Percentiles rank a stretch among this genome's conserved stretches.
These are phyloP conservation scores for Lentinula boryana DNA, from an alignment of 768 basidiomycete species.

Conservation along the genomic window DNA sequence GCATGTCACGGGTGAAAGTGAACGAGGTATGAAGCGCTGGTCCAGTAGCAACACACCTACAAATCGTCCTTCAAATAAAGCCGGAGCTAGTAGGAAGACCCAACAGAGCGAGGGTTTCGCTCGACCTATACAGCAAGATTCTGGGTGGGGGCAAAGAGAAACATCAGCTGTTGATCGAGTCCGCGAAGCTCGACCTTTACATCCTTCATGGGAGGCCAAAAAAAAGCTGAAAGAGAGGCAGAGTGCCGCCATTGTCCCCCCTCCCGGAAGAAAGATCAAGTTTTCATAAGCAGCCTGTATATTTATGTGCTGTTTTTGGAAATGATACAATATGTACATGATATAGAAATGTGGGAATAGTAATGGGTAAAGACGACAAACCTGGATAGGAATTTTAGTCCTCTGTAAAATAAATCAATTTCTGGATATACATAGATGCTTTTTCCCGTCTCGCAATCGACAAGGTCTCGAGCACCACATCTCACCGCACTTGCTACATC, in stretches of 20 bases:
- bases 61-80: background rate
- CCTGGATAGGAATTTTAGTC: background rate
- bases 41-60: background rate
- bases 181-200: constrained; percentile 40
- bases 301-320: background rate
- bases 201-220: constrained; percentile 98
- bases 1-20: background rate
- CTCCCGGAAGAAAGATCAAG: constrained; percentile 78
- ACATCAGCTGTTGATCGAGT: background rate
- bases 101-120: background rate
- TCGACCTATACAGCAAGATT: background rate
- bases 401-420: background rate
- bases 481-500: constrained; percentile 52
- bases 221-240: constrained; percentile 69
- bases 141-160: constrained; percentile 3
- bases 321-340: background rate
- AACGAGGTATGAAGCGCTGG: constrained; percentile 7
- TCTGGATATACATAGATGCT: constrained; percentile 36
- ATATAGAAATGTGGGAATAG: background rate
- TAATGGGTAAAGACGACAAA: background rate
- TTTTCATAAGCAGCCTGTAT: constrained; percentile 28
- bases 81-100: background rate
- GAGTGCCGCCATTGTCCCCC: constrained; percentile 53
- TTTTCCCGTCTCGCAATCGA: constrained; percentile 44
- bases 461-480: constrained; percentile 65